Base-by-base conservation (phyloP, 2,329 filamentous ascomycete genomes). In the Pyrenochaeta sp. region DNA sequence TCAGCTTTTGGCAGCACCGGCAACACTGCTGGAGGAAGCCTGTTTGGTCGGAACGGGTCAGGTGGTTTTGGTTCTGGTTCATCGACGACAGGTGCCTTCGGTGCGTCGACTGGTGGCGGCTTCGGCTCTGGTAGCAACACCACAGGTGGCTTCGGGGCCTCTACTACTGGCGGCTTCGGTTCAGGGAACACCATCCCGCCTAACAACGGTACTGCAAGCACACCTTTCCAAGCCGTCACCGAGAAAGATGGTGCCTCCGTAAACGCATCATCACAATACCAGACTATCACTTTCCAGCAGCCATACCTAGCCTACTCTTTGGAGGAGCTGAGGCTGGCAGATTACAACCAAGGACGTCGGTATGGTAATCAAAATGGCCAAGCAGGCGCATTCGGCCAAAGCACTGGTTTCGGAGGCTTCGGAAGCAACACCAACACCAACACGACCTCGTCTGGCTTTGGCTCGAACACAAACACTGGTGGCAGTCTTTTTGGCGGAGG, bases 271-370 rank as follows among this genome's bases (percentile, higher is more conserved):
- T 74, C 87, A 63, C 80, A 86, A 3, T 95, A 88, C 70, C 89
- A 94, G 71, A 93, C 85, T 58, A 84, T 95, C 43, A 76, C 87
- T 15, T 91, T 93, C 69, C 86, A 88, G 73, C 84, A 86, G 17
- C 82, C 87, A 1, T 95, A 93, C 75, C 86, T 86, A 70, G 95
- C 94, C 68, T 97, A 88, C 77, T 96, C 93, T 7, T 83, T 89
- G n/a, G 94, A 88, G 52, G 77, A 80, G 55, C 48, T 80, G 57
- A 72, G 77, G 44, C 44, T 96, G 49, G 90, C 85, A 31, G 94
- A 99, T 72, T 99, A 99, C 69, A 83, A 86, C 46, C 88, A 92
- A 71, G 92, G 92, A 36, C 85, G 92, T 46, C 87, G 87, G 40
- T 90, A 83, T 67, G 94, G 92, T 22, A 96, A 93, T 71, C 81